These are phyloP conservation scores for Diaporthe eres DNA, from an alignment of 2,329 filamentous ascomycete species.

Conservation along the genomic window DNA sequence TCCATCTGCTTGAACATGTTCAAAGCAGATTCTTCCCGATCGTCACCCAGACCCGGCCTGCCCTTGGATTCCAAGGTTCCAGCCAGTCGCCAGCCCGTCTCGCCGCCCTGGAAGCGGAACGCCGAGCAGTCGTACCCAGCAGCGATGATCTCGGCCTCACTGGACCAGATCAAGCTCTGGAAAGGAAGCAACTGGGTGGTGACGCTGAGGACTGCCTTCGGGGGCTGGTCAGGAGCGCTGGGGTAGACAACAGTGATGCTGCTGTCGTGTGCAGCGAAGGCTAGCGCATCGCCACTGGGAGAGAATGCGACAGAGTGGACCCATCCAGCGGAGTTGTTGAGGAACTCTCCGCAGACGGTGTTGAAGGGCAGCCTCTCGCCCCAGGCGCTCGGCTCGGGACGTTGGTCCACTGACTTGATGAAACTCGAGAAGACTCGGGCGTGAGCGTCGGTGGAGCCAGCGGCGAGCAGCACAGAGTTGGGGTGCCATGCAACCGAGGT, in stretches of 20 bases:
- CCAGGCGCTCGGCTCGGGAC: conserved; percentile 91
- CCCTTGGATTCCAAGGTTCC: conserved; percentile 86
- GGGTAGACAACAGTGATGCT: conserved; percentile 98
- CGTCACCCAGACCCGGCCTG: conserved; percentile 70
- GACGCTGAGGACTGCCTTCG: conserved; percentile 89
- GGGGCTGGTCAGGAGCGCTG: conserved; percentile 89
- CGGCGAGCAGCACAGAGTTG: conserved; percentile 94
- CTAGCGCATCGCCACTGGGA: conserved; percentile 91
- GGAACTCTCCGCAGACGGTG: conserved; percentile 95
- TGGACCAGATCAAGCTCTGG: conserved; percentile 92
- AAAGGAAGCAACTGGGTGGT: conserved; percentile 93
- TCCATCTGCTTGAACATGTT: conserved; percentile 99
- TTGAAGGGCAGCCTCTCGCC: conserved; percentile 97
- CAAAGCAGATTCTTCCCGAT: conserved; percentile 89
- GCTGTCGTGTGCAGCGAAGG: conserved; percentile 95
- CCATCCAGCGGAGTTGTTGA: conserved; percentile 98
- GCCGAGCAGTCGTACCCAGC: conserved; percentile 93
- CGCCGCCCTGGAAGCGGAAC: conserved; percentile 86
- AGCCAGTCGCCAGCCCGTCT: conserved; percentile 85
- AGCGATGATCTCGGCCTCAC: conserved; percentile 93
- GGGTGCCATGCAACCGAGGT: conserved; percentile 97
- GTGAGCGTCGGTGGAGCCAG: conserved; percentile 97
- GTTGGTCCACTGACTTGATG: conserved; percentile 92
- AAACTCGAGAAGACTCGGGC: conserved; percentile 95
- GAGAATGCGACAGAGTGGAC: conserved; percentile 95